Evolutionary conservation across 2,329 filamentous ascomycete species (phyloP).

Genomic region (Fusarium sp.): DNA sequence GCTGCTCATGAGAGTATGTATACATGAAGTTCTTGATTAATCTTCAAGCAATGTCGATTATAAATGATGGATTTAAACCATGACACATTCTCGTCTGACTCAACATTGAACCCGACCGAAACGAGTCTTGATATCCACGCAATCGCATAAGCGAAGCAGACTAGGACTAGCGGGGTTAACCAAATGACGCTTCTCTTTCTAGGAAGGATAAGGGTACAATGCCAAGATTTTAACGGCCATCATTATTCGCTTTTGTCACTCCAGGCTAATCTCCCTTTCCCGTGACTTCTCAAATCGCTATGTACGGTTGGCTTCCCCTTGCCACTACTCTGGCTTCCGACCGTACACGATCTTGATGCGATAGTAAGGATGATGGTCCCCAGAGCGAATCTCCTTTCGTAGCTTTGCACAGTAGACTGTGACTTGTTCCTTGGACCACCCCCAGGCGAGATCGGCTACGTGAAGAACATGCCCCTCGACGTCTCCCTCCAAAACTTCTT

Average conservation of each 20-base stretch:
- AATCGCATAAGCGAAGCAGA: background rate
- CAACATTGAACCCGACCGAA: background rate
- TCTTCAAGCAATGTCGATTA: background rate
- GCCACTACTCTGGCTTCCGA: background rate
- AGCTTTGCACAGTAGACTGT: background rate
- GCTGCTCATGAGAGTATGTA: background rate
- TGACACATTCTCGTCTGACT: background rate
- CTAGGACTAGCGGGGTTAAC: background rate
- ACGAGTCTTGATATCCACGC: background rate
- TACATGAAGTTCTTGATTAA: background rate
- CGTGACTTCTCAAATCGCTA: background rate
- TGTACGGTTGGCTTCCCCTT: background rate
- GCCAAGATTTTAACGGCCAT: background rate
- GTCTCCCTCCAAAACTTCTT: constrained; percentile 1
- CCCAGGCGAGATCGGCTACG: background rate
- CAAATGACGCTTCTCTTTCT: background rate
- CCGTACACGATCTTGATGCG: background rate
- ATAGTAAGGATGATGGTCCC: background rate
- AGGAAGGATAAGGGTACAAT: background rate
- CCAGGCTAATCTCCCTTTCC: background rate
- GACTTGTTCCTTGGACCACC: background rate
- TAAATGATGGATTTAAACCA: background rate
- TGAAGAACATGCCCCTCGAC: constrained; percentile 7
- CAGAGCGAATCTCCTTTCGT: background rate
- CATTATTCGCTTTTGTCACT: background rate